A percentile compares a stretch with the other conserved stretches of the same genome.
These are phyloP conservation scores for Ustilago nuda DNA, from an alignment of 1,284 basidiomycete genomes.

Conservation along the genomic window DNA sequence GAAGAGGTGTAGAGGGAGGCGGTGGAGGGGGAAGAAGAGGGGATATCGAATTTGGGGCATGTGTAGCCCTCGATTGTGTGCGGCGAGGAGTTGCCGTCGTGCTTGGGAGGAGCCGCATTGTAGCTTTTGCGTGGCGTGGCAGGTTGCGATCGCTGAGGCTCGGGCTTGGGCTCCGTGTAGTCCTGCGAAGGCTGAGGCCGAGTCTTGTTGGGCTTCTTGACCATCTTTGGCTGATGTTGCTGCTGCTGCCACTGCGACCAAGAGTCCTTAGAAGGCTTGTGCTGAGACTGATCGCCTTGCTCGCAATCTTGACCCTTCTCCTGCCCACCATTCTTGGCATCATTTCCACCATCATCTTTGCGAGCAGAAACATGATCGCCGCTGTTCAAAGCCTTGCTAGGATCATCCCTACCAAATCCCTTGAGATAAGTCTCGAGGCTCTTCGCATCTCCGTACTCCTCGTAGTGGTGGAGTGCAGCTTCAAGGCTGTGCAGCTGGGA, in stretches of 20 bases:
- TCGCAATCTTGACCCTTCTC: conserved; percentile 10
- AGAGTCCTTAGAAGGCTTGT: conserved; percentile 3
- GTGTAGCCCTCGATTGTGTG: conserved; percentile 43
- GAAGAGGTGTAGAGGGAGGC: conserved; percentile 13
- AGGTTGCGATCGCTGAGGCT: conserved; percentile 9
- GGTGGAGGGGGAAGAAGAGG: conserved; percentile 17
- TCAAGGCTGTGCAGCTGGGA: conserved; percentile 23
- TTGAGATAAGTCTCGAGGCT: conserved; percentile 29
- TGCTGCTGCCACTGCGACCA: not conserved
- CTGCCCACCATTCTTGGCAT: not conserved
- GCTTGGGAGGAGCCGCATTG: not conserved
- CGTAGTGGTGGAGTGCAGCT: conserved; percentile 35
- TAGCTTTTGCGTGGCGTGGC: conserved; percentile 3
- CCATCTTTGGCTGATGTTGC: conserved; percentile 12
- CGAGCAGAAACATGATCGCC: not conserved
- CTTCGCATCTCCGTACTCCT: conserved; percentile 31
- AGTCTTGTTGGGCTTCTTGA: conserved; percentile 12
- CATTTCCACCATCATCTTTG: not conserved
- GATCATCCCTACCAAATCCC: conserved; percentile 10
- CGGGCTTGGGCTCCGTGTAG: conserved; percentile 5
- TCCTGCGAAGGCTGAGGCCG: conserved; percentile 7
- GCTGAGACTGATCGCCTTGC: conserved; percentile 1
- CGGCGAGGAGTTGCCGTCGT: not conserved
- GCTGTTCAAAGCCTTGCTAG: not conserved
- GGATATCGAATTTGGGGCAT: conserved; percentile 19